These are phyloP conservation scores for Naganishia friedmannii DNA, from an alignment of 768 basidiomycete genomes.

Conservation along the genomic window DNA sequence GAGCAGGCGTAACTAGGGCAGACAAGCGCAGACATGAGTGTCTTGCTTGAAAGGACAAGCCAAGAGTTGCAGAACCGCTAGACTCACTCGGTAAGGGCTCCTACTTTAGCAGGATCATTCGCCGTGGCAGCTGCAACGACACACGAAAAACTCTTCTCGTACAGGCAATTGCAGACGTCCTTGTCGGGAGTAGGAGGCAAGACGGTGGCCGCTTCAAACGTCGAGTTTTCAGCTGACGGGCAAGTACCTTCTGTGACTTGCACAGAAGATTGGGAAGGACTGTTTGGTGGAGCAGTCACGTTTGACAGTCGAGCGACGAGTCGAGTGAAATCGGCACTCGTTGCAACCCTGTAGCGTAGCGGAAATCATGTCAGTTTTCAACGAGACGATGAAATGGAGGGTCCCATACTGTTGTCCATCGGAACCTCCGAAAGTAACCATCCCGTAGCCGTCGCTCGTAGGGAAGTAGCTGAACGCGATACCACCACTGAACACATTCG, in stretches of 20 bases:
- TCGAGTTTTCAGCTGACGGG: slow-evolving; percentile 60
- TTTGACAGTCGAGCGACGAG: slow-evolving; percentile 64
- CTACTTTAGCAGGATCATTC: slow-evolving; percentile 50
- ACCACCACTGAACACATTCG: slow-evolving; percentile 80
- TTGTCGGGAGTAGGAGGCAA: slow-evolving; percentile 83
- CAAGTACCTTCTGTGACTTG: slow-evolving; percentile 60
- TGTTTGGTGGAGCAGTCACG: slow-evolving; percentile 59
- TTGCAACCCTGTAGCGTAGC: slow-evolving; percentile 59
- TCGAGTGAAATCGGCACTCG: slow-evolving; percentile 65
- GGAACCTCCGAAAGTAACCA: slow-evolving; percentile 69
- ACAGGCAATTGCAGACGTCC: slow-evolving; percentile 72
- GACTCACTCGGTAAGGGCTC: slow-evolving; percentile 49
- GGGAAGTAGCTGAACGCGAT: slow-evolving; percentile 82
- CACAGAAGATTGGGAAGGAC: slow-evolving; percentile 59
- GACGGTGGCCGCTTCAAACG: slow-evolving; percentile 64
- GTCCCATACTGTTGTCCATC: slow-evolving; percentile 45
- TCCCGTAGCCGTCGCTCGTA: slow-evolving; percentile 76
- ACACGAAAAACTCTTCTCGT: slow-evolving; percentile 65
- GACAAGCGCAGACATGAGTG: slow-evolving; percentile 57
- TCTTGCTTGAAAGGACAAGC: slow-evolving; percentile 51
- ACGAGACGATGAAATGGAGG: background rate
- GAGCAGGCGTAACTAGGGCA: slow-evolving; percentile 63
- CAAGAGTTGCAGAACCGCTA: background rate
- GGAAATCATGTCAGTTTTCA: background rate
- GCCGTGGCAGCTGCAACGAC: slow-evolving; percentile 65